Evolutionary conservation across 2,329 filamentous ascomycete genomes (phyloP), one percentile per base, ranked within the genome.

Genomic region (Ophiocordyceps camponoti-rufipedis): DNA sequence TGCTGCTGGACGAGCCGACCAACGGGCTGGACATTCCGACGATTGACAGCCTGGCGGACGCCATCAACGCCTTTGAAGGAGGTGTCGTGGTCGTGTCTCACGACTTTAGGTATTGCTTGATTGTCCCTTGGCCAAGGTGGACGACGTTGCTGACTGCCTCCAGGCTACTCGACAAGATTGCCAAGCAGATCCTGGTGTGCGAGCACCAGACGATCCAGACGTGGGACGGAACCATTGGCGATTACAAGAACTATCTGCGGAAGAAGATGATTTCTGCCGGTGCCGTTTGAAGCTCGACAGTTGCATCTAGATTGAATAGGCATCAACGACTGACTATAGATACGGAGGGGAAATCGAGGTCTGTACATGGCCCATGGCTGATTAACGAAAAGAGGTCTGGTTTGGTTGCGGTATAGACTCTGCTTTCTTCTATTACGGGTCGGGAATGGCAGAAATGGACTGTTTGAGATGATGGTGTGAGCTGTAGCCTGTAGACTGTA

Each of bases 1-100:
- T 98, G 56, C 68, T 98, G 55, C 78, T 98, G 47, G 91, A 98
- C 70, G 91, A 98, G 71, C 93, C 91, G 64, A 98, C 91, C 62
- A 98, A 98, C 80, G 91, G 91, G 76, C 73, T 98, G 51, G 91
- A 98, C 74, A 98, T 98, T 53, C 88, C 91, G 29, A 96, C 91
- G 45, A 98, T 98, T 59, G 91, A 98, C 71, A 88, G 82, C 67
- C 68, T 98, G 68, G 93, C 91, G 3, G 89, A 98, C 59, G 91
- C 91, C 56, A 98, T 98, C 70, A 94, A 96, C 61, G 82, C 86
- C 48, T 98, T 85, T 65, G 88, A 78, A 53, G 91, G 91, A 58
- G 91, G 93, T 82, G 89, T 96, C 44, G 85, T 96, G 45, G 89
- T 96, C 52, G 91, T 98, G 47, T 93, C 84, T 57, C 91, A 98